Evolutionary conservation across 2,329 filamentous ascomycete species (phyloP), one percentile per base, ranked within the genome.

Genomic region (Sarocladiaceae sp.): DNA sequence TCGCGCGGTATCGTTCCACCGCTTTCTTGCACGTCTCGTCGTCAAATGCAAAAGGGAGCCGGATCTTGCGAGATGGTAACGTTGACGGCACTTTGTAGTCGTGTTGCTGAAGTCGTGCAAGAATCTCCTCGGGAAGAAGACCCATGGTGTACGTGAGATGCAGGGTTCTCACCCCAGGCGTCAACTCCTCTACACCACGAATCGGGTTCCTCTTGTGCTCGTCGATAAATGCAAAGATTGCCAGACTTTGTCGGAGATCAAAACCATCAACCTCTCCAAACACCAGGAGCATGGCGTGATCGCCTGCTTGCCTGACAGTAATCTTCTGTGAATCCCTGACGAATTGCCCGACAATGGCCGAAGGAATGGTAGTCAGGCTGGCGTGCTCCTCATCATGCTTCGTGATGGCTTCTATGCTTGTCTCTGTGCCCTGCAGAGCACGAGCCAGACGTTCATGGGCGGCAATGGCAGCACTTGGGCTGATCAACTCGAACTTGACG

Each of bases 1-100:
- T 82, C 19, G 74, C 74, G 55, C 74, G 74, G 57, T 84, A 84
- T 3, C 80, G 69, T 35, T 75, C 62, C 1, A 80, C 70, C 0
- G 79, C 78, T 26, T 74, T 69, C 16, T 67, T 54, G 45, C 58
- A 61, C n/a, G 61, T 56, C 13, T 50, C 52, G 45, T 68, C 65
- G 32, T 69, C 54, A 45, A 68, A 65, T 6, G 61, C 60, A 24
- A 69, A 54, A 0, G 66, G 67, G 2, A 69, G 55, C 11, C 51
- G 50, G 3, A 69, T 50, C 0, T 48, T 52, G 3, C 64, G 59
- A 1, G 59, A 62, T 1, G 56, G 47, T 1, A 68, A 47, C 2
- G 43, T 47, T 0, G 26, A 52, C 1, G 47, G 51, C 11, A 52
- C 41, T 12, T 55, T 45, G 23, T 56, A 57, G 0, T 54, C 57